These are phyloP conservation scores for Colletotrichum magnum DNA, from an alignment of 2,329 filamentous ascomycete species.

Conservation along the genomic window DNA sequence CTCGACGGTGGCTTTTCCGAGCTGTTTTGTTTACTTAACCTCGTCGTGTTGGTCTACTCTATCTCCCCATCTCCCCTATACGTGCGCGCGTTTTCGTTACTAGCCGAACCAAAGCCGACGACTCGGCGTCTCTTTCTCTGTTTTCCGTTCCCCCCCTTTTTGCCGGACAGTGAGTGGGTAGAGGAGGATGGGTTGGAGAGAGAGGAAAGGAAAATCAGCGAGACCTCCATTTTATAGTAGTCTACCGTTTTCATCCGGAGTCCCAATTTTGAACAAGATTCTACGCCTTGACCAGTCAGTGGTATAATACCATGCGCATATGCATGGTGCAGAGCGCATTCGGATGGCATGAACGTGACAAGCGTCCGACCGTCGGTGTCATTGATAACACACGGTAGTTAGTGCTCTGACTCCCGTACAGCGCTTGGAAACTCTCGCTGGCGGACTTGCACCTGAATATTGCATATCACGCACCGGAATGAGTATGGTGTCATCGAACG, in stretches of 20 bases:
- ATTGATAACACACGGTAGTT: too few relatives aligned
- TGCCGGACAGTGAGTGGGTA: neutral
- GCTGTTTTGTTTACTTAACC: conserved; percentile 13
- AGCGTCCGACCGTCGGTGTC: neutral
- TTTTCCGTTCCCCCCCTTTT: conserved; percentile 10
- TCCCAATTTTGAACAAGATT: conserved; percentile 1
- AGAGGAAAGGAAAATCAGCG: conserved; percentile 24
- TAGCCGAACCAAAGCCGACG: conserved; percentile 9
- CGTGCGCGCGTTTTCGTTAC: conserved; percentile 18
- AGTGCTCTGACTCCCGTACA: too few relatives aligned
- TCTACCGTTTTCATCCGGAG: conserved; percentile 11
- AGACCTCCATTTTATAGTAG: conserved; percentile 14
- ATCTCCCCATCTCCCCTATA: neutral
- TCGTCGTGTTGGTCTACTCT: conserved; percentile 1
- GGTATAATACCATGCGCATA: neutral
- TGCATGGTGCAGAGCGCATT: neutral
- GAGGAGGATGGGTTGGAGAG: neutral
- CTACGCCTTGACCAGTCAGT: neutral
- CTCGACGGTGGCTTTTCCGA: conserved; percentile 8
- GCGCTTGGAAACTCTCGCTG: too few relatives aligned
- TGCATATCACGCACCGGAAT: too few relatives aligned
- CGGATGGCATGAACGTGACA: conserved; percentile 7
- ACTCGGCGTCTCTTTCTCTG: neutral
- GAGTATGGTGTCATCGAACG: too few relatives aligned
- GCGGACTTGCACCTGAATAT: too few relatives aligned